Evolutionary conservation across 2,329 filamentous ascomycete species (phyloP), one percentile per base, ranked within the genome.

Genomic region (Tolypocladium tundrense): DNA sequence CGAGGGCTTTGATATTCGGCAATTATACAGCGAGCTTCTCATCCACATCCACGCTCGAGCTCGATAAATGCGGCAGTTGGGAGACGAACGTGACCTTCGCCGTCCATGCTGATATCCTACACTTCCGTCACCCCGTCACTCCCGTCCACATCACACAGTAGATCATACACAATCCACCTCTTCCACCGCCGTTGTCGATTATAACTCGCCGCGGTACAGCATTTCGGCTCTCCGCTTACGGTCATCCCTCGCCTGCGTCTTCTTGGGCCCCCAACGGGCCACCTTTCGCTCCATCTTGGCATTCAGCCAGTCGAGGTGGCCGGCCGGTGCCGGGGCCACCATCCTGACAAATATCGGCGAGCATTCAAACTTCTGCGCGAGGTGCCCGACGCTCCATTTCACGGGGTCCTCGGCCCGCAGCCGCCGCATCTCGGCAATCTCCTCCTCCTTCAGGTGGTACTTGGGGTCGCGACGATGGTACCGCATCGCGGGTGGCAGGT

Each of bases 391-490:
- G 60, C 75, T 82, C 83, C 84, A 86, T 56, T 68, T 71, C 33
- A 75, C 67, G 1, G 84, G 83, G 65, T 87, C 80, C 50, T 73
- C 68, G 31, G 66, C 67, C 55, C 83, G 76, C 67, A 87, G 74
- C 54, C 71, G 70, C 58, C 81, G 80, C 67, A 86, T 87, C 75
- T 86, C 83, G 54, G 75, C 75, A 54, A 88, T 80, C 60, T 87
- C 77, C 60, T 76, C 75, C 53, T 73, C 70, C 55, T 74, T 78
- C 43, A 87, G 73, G 71, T 85, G 78, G 70, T 84, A 80, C 11
- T 66, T 64, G 16, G 74, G 73, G 27, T 66, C 66, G 51, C 74
- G 73, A 55, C 65, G 66, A 58, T 63, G 65, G 63, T 74, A 73
- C 0, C 63, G 63, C 65, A 73, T 67, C 55, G 65, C 61, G 4